These are phyloP conservation scores for Zangia roseola DNA, from an alignment of 768 basidiomycete genomes.

Conservation along the genomic window DNA sequence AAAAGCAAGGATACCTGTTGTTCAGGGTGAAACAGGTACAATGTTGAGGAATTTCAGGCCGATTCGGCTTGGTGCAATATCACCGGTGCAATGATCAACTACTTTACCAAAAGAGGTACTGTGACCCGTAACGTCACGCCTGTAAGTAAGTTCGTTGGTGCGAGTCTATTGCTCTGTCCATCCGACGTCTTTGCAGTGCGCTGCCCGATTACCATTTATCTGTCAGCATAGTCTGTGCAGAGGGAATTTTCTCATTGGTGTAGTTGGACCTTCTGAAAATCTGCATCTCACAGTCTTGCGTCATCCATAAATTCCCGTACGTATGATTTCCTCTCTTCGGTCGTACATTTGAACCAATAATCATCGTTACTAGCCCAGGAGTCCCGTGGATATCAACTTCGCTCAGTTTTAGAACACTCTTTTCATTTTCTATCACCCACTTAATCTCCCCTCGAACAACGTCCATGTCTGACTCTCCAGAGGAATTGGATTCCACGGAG, in stretches of 20 bases:
- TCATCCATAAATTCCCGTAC: slow-evolving; percentile 11
- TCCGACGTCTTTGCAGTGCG: slow-evolving; percentile 19
- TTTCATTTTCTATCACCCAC: slow-evolving; percentile 18
- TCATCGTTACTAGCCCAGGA: slow-evolving; percentile 3
- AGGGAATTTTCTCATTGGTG: slow-evolving; percentile 10
- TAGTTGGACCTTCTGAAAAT: slow-evolving; percentile 13
- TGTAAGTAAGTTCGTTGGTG: slow-evolving; percentile 37
- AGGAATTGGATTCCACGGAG: slow-evolving; percentile 39
- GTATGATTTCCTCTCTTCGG: slow-evolving; percentile 11
- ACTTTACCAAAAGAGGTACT: slow-evolving; percentile 30
- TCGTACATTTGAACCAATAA: slow-evolving; percentile 6
- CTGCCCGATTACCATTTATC: slow-evolving; percentile 8
- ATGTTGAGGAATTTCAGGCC: neutral
- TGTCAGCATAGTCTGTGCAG: slow-evolving; percentile 1
- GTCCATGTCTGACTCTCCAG: slow-evolving; percentile 36
- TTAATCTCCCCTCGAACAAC: slow-evolving; percentile 9
- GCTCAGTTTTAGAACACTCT: slow-evolving; percentile 1
- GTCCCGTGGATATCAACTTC: slow-evolving; percentile 5
- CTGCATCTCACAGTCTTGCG: slow-evolving; percentile 1
- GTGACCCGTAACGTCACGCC: slow-evolving; percentile 38
- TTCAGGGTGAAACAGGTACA: neutral
- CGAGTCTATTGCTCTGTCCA: slow-evolving; percentile 24
- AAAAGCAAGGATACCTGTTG: no score
- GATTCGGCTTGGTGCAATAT: slow-evolving; percentile 12
- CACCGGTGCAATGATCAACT: slow-evolving; percentile 30